Evolutionary conservation across 2,329 filamentous ascomycete species (phyloP).

Genomic region (Scopulariopsis brevicaulis): DNA sequence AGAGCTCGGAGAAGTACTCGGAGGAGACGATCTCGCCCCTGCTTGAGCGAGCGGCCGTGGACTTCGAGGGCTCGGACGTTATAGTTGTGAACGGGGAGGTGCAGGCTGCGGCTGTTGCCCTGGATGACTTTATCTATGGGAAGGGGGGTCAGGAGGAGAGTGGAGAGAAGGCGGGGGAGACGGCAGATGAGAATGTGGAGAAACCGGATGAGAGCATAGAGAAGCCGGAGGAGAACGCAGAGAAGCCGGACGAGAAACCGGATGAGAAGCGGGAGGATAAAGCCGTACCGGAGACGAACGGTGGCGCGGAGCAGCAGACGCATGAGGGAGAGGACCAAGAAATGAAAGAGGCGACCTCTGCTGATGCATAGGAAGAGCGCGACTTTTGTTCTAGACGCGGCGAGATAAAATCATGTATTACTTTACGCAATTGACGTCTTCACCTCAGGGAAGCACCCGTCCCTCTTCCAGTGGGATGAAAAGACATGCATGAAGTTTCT

Average conservation of each 20-base stretch:
- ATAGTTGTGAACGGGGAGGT: constrained; percentile 16
- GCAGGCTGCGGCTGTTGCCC: constrained; percentile 10
- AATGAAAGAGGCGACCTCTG: not conserved
- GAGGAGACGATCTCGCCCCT: constrained; percentile 1
- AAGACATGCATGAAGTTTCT: not conserved
- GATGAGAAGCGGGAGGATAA: too few relatives aligned
- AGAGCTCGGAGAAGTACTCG: not conserved
- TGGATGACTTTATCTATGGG: constrained; percentile 17
- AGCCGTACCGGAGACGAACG: not conserved
- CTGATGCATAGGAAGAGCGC: not conserved
- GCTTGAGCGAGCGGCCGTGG: constrained; percentile 8
- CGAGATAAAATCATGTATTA: not conserved
- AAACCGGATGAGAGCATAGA: not conserved
- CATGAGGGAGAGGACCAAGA: not conserved
- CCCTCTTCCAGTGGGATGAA: not conserved
- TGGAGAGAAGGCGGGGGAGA: not conserved
- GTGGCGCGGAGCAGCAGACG: not conserved
- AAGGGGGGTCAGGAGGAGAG: not conserved
- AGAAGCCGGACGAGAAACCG: not conserved
- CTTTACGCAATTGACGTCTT: not conserved
- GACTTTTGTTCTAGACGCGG: not conserved
- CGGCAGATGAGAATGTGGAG: not conserved
- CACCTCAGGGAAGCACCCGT: not conserved
- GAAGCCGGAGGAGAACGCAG: not conserved
- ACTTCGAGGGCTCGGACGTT: constrained; percentile 5